Conservation (phyloP, 2,329 filamentous ascomycete species). For the Pseudofabraea citricarpa region DNA sequence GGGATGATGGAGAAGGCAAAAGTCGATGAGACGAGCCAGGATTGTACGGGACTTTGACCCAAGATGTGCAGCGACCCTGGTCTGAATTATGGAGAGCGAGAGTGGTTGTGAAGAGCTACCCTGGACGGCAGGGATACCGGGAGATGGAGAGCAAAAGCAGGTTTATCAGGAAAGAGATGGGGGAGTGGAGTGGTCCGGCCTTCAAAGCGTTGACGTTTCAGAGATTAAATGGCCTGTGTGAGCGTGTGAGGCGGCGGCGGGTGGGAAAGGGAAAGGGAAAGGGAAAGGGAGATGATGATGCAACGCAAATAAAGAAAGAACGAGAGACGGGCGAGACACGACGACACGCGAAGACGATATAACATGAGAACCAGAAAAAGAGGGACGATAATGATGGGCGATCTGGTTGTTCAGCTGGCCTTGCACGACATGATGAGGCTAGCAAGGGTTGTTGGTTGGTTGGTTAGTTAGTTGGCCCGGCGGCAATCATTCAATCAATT, state of each 20-base stretch:
- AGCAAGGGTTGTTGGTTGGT: too few species aligned
- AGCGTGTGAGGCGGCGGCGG: neutral
- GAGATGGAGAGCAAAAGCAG: neutral
- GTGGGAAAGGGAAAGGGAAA: neutral
- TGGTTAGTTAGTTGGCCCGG: neutral
- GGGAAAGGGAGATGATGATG: too few species aligned
- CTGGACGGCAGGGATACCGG: neutral
- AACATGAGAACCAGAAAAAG: too few species aligned
- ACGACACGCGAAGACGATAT: neutral
- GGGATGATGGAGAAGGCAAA: conserved; percentile 10
- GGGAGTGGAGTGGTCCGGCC: neutral
- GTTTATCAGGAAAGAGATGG: neutral
- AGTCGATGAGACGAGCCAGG: neutral
- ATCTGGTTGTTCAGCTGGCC: neutral
- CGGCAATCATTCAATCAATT: too few species aligned
- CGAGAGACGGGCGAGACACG: neutral
- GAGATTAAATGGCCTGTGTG: neutral
- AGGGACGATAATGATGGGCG: too few species aligned
- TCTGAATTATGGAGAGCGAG: too few species aligned
- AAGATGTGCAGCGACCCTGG: neutral
- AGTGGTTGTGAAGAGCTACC: neutral
- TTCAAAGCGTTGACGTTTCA: neutral
- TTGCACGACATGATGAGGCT: too few species aligned
- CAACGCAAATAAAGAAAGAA: neutral
- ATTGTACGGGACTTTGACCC: neutral